These are phyloP conservation scores for Phytomonas francai DNA, from an alignment of 208 protist species.

Conservation along the genomic window DNA sequence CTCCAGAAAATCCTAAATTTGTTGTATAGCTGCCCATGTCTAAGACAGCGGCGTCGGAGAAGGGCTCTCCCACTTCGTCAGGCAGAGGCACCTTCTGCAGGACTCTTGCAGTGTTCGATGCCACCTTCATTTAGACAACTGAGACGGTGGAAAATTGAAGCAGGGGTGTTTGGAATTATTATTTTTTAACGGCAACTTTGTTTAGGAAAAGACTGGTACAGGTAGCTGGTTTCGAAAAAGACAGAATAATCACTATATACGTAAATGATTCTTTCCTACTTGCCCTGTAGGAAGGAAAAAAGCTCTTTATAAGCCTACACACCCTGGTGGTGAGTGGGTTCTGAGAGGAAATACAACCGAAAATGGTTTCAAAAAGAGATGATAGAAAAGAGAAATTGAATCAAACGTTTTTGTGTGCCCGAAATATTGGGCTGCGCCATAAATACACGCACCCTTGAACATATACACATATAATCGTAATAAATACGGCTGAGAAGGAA, in stretches of 20 bases:
- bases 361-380: neutral
- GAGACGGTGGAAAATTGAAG: neutral
- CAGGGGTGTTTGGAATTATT: neutral
- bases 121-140: slow-evolving; percentile 55
- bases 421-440: neutral
- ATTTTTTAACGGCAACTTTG: neutral
- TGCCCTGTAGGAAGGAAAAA: neutral
- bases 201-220: neutral
- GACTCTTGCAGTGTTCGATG: slow-evolving; percentile 77
- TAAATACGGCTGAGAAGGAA: neutral
- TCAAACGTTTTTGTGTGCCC: neutral
- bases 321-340: neutral
- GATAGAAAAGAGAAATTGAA: neutral
- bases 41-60: slow-evolving; percentile 74
- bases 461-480: neutral
- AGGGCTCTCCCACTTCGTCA: slow-evolving; percentile 70
- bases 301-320: neutral
- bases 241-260: neutral
- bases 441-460: neutral
- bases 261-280: neutral
- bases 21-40: slow-evolving; percentile 84
- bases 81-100: slow-evolving; percentile 83
- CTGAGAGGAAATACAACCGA: neutral
- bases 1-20: slow-evolving; percentile 78
- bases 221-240: neutral